A percentile compares a stretch with the other conserved stretches of the same genome.
These are phyloP conservation scores for Symbiodinium pilosum DNA, from an alignment of 73 alveolate species.

Conservation along the genomic window DNA sequence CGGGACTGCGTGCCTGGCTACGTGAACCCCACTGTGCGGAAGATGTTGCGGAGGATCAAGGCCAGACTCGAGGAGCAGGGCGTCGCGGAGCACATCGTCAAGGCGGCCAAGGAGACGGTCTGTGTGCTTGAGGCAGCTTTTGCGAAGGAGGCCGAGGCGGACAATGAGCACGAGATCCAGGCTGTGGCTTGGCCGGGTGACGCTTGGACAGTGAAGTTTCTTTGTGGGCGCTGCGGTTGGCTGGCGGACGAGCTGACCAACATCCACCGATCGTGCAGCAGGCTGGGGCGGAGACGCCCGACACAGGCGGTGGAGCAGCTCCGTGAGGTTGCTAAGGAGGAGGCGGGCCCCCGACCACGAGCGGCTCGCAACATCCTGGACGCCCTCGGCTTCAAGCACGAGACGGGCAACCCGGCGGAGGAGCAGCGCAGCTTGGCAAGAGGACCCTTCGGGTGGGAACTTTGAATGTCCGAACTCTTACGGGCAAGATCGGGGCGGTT, in stretches of 20 bases:
- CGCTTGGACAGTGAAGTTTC: not conserved
- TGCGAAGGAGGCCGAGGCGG: not conserved
- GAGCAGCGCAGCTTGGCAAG: not conserved
- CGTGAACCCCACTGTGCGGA: not conserved
- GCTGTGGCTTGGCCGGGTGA: constrained; percentile 38
- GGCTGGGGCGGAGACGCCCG: not conserved
- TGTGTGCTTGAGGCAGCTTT: not conserved
- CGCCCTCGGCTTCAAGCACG: not conserved
- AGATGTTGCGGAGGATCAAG: not conserved
- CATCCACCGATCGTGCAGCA: not conserved
- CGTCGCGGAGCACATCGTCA: not conserved
- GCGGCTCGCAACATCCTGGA: not conserved
- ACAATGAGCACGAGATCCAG: not conserved
- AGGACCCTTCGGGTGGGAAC: not conserved
- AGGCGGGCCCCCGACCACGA: not conserved
- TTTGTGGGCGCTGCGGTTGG: not conserved
- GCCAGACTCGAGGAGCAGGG: not conserved
- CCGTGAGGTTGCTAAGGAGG: not conserved
- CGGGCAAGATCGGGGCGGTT: constrained; percentile 17
- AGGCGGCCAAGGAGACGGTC: not conserved
- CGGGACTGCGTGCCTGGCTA: not conserved
- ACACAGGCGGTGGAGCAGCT: not conserved
- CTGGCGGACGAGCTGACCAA: too few species aligned
- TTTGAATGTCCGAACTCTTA: not conserved
- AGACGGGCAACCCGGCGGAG: not conserved